Base-by-base conservation (phyloP, 805 yeast species). In the Nakazawaea ambrosiae region DNA sequence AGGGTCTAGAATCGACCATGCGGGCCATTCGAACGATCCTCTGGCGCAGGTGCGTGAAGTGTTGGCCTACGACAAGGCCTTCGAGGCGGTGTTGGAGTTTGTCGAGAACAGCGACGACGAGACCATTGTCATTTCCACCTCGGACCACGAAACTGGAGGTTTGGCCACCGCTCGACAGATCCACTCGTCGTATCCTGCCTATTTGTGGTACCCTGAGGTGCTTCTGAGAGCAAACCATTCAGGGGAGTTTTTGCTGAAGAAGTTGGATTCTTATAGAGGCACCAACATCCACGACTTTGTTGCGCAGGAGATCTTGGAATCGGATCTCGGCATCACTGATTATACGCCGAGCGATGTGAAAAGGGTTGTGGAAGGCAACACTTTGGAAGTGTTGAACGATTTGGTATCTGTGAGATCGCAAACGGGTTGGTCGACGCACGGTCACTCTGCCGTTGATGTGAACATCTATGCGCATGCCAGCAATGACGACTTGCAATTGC, bases 101-200 rank as follows among this genome's bases (percentile, higher is more conserved):
- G 84, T 81, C 27, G 77, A 81, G 47, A 54, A 66, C 7, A 52
- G 82, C 2, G 86, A 82, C 35, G 77, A 73, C 10, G 96, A 87
- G 48, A 86, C 96, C 3, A 65, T 82, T 31, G 71, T 86, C 28
- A 66, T 89, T 29, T 77, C 90, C 19, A 87, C 96, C 2, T 81
- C 94, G 18, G 97, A 89, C 57, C 97, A 89, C 63, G 97, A 89
- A 57, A 89, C 97, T 19, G 97, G 97, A 45, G 97, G 97, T 0
- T 68, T 89, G 45, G 82, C 83, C n/a, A 73, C 85, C 32, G 87
- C 95, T 0, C 75, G 89, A 60, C 96, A 89, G 64, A 58, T 83
- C 27, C 53, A 76, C 4, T 56, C 66, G 3, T 54, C 55, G 1
- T 87, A 88, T 55, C 97, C 97, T 2, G 95, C 87, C 41, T 88